phyloP scores from a whole-genome alignment of 306 rosid species.

The Inga oerstediana region DNA sequence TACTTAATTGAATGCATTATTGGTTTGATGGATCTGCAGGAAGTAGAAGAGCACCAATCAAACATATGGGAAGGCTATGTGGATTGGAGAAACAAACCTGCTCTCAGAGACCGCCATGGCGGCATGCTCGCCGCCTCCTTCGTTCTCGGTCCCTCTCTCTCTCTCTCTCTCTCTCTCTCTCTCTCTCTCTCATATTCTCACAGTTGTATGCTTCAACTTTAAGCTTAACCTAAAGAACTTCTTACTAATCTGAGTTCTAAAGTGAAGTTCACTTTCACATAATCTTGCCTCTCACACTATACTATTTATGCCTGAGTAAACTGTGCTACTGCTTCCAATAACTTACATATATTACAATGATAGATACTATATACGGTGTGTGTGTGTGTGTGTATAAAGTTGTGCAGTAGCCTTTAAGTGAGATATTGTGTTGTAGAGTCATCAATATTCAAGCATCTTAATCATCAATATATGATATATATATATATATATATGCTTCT shows the following conservation, averaged over 20 bases:
- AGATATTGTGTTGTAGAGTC: not conserved
- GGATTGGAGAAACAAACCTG: slow-evolving; percentile 80
- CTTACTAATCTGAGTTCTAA: not conserved
- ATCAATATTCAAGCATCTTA: not conserved
- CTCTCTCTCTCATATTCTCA: not conserved
- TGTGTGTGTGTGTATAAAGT: no score
- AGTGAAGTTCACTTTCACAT: not conserved
- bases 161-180: not conserved
- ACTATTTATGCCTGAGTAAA: no score
- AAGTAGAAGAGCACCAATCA: slow-evolving; percentile 45
- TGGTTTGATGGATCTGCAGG: slow-evolving; percentile 40
- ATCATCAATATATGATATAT: not conserved
- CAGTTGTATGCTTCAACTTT: not conserved
- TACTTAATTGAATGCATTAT: not conserved
- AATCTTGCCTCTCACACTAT: not conserved
- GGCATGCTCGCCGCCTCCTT: slow-evolving; percentile 91
- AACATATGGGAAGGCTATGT: slow-evolving; percentile 82
- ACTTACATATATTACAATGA: not conserved
- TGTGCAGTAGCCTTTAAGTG: no score
- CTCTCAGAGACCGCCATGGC: slow-evolving; percentile 73
- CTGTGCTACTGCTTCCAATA: not conserved
- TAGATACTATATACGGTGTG: not conserved
- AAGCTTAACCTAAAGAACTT: not conserved
- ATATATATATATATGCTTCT: not conserved
- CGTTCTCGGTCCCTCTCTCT: slow-evolving; percentile 63